Base-by-base conservation (phyloP, 164 flowering plant species). In the Echeveria elegans region DNA sequence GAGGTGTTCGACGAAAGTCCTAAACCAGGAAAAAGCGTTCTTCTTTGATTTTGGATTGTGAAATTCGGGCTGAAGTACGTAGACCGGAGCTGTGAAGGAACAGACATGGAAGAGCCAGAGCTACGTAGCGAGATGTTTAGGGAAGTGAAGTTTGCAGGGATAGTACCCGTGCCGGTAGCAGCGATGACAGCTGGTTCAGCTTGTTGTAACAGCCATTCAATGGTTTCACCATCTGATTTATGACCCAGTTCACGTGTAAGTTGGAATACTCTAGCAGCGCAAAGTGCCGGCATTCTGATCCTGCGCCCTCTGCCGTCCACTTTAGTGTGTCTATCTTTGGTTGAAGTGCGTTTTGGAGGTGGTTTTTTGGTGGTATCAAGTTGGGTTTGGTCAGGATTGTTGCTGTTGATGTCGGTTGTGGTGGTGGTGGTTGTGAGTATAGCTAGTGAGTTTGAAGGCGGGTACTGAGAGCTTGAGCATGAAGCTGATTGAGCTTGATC, bases 401-500 rank as follows among this genome's bases (percentile, higher is more conserved):
- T n/a, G n/a, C n/a, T n/a, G n/a, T n/a, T n/a, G n/a, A n/a, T n/a
- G n/a, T n/a, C n/a, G n/a, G n/a, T n/a, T n/a, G n/a, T n/a, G 68
- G 4, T 34, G 38, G 23, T 1, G 40, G 65, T 1, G 28, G 75
- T 40, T 15, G 28, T 66, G 56, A 50, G 28, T 72, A 66, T 61
- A 16, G 48, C 38, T 45, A 41, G 66, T n/a, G 72, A 74, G 38
- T 74, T 43, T 31, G 73, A 18, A 10, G 80, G 61, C 71, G 76
- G 6, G 59, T 71, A 68, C 14, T 74, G 72, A 3, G 86, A 79
- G 66, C 78, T 73, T 1, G 79, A 75, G 24, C 75, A 70, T 21
- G 56, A 11, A 12, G 56, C 56, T 2, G 75, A 38, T 65, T 63
- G 66, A 4, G 75, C 21, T 65, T 63, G 66, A 4, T 63, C 53